phyloP scores from a whole-genome alignment of 164 flowering plant genomes.

The Stephania yunnanensis region DNA sequence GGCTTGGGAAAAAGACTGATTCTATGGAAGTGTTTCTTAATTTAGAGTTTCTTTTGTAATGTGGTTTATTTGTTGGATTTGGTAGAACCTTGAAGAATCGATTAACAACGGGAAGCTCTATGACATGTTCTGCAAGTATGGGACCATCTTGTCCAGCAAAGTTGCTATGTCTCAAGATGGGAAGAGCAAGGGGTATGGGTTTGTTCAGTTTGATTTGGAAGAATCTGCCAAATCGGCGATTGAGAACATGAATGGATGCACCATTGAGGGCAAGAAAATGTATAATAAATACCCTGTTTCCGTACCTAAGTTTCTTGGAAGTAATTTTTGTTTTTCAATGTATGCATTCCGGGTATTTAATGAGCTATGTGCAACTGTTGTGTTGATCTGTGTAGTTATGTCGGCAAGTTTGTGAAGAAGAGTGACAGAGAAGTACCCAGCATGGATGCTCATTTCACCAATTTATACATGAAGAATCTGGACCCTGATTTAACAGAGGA shows the following conservation, averaged over 20 bases:
- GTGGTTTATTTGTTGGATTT: conserved; percentile 7
- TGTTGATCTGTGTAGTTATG: conserved; percentile 39
- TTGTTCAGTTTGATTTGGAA: conserved; percentile 71
- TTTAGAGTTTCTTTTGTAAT: not conserved
- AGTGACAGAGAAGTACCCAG: conserved; percentile 28
- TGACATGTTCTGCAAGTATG: conserved; percentile 53
- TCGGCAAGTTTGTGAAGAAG: conserved; percentile 51
- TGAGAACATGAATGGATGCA: conserved; percentile 44
- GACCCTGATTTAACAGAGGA: conserved; percentile 32
- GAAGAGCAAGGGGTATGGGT: conserved; percentile 76
- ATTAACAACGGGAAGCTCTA: conserved; percentile 46
- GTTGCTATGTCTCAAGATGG: conserved; percentile 63
- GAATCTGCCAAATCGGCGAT: conserved; percentile 68
- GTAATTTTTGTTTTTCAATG: not conserved
- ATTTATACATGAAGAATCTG: conserved; percentile 44
- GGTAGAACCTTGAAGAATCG: conserved; percentile 57
- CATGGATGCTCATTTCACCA: conserved; percentile 20
- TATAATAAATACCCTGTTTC: conserved; percentile 21
- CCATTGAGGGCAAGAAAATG: conserved; percentile 52
- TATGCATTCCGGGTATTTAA: not conserved
- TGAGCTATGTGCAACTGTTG: not conserved
- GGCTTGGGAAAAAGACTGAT: not conserved
- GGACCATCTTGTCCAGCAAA: conserved; percentile 67
- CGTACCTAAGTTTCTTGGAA: not conserved
- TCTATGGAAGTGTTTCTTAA: not conserved